Percentiles rank a stretch among this genome's conserved stretches.
Conservation (phyloP, 2,329 filamentous ascomycete species). For the Aspergillus spinulosporus region DNA sequence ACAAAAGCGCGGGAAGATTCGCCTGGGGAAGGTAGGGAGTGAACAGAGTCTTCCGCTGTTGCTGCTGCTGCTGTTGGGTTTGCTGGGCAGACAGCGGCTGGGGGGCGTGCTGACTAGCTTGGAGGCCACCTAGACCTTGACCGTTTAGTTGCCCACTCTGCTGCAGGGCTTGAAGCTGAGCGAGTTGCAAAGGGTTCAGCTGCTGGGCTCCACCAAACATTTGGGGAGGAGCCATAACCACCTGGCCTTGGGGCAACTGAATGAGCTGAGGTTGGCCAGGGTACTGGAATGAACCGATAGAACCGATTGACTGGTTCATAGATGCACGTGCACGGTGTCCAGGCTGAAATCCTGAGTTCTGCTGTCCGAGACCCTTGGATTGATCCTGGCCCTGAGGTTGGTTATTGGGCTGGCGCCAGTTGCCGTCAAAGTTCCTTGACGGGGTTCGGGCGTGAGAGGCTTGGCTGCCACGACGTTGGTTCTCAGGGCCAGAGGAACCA, state of each 20-base stretch:
- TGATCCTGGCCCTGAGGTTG: slow-evolving; percentile 49
- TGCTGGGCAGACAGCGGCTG: slow-evolving; percentile 59
- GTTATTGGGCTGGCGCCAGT: slow-evolving; percentile 84
- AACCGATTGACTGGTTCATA: slow-evolving; percentile 80
- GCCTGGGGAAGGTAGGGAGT: slow-evolving; percentile 96
- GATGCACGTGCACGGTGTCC: slow-evolving; percentile 85
- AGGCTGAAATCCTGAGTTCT: slow-evolving; percentile 78
- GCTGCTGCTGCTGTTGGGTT: slow-evolving; percentile 75
- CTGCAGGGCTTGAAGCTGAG: slow-evolving; percentile 88
- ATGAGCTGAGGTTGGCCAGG: slow-evolving; percentile 82
- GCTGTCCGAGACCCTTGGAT: slow-evolving; percentile 65
- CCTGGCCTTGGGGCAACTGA: slow-evolving; percentile 78
- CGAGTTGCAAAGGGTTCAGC: slow-evolving; percentile 82
- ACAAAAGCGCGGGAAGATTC: slow-evolving; percentile 83
- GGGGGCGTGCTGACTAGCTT: slow-evolving; percentile 70
- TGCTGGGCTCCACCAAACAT: slow-evolving; percentile 81
- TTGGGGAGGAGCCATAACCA: slow-evolving; percentile 74
- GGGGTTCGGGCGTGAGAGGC: slow-evolving; percentile 73
- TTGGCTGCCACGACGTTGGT: slow-evolving; percentile 72
- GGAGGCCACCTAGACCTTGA: slow-evolving; percentile 69
- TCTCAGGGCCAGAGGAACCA: slow-evolving; percentile 59
- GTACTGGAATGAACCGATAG: slow-evolving; percentile 86
- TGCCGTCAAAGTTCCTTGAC: slow-evolving; percentile 95
- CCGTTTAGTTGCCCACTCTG: slow-evolving; percentile 83
- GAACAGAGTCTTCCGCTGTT: slow-evolving; percentile 97